Evolutionary conservation across 2,329 filamentous ascomycete species (phyloP), one percentile per base, ranked within the genome.

Genomic region (Elsinoe arachidis): DNA sequence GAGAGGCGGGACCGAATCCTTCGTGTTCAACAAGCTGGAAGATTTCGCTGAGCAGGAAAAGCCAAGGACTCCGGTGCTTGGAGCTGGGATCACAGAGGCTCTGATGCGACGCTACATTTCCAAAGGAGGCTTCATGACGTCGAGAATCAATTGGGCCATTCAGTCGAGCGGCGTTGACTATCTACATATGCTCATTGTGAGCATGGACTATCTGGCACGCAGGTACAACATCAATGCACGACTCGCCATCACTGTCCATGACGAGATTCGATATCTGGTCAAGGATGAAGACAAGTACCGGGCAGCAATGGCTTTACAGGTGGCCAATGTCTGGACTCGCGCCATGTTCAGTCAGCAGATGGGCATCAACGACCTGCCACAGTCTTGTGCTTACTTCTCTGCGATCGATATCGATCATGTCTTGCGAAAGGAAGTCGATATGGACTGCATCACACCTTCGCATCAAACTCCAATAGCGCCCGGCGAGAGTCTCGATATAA

Each of bases 311-410:
- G 93, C 95, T 1, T 77, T 99, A 11, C 93, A 99, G 70, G 80
- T 99, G 6, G 85, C 91, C 59, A 99, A 99, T 67, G 72, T 99
- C 17, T 99, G 93, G 93, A 99, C 95, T 0, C 81, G 93, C 53
- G 91, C 91, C 62, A 96, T 99, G 88, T 99, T 99, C 70, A 83
- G 88, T 0, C 90, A 99, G 72, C 93, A 99, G 72, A 88, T 96
- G 67, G 93, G 93, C 59, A 99, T 99, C 65, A 79, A 95, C 62
- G 93, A 99, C 67, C 80, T 99, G 9, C 93, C 95, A 0, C 93
- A 97, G 67, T 85, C 87, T 0, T 96, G 91, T 66, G 93, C 93
- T 7, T 99, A 90, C 72, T 99, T 99, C 73, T 95, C 88, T 1
- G 92, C 93, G 2, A 84, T 99, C 5, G 93, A 99, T 67, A 88